Conservation (phyloP, 805 yeast genomes). For the Blastobotrys terrestris region DNA sequence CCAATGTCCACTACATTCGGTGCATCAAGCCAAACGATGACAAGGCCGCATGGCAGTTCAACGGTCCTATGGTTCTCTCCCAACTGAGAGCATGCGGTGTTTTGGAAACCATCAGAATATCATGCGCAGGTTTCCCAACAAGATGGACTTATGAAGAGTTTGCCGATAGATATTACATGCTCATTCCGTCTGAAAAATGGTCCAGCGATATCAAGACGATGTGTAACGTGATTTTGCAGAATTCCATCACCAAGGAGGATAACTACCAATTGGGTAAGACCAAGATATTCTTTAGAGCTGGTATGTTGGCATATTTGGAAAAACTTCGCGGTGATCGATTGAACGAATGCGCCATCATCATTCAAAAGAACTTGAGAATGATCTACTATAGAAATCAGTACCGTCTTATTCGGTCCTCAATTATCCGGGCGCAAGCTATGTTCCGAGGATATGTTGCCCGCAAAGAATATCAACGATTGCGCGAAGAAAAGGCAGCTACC, state of each 20-base stretch:
- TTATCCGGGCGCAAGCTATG: constrained; percentile 52
- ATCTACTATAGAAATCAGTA: constrained; percentile 57
- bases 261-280: constrained; percentile 89
- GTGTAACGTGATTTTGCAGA: constrained; percentile 60
- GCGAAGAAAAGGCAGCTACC: constrained; percentile 56
- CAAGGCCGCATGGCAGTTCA: constrained; percentile 93
- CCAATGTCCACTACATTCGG: constrained; percentile 94
- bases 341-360: constrained; percentile 67
- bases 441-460: constrained; percentile 61
- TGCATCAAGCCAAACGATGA: constrained; percentile 96
- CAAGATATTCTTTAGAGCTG: constrained; percentile 93
- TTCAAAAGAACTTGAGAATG: constrained; percentile 77
- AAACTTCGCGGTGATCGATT: constrained; percentile 76
- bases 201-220: constrained; percentile 53
- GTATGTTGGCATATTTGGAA: constrained; percentile 89
- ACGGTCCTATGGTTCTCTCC: constrained; percentile 88
- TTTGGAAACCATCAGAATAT: constrained; percentile 88
- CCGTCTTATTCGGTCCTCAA: constrained; percentile 46
- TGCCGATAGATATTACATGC: constrained; percentile 79
- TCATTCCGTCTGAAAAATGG: constrained; percentile 69
- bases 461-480: constrained; percentile 41
- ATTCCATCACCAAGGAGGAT: constrained; percentile 48
- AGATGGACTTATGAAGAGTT: constrained; percentile 94
- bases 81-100: constrained; percentile 99
- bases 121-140: constrained; percentile 97